These are phyloP conservation scores for Aspergillus carlsbadensis DNA, from an alignment of 495 filamentous ascomycete species.

Conservation along the genomic window DNA sequence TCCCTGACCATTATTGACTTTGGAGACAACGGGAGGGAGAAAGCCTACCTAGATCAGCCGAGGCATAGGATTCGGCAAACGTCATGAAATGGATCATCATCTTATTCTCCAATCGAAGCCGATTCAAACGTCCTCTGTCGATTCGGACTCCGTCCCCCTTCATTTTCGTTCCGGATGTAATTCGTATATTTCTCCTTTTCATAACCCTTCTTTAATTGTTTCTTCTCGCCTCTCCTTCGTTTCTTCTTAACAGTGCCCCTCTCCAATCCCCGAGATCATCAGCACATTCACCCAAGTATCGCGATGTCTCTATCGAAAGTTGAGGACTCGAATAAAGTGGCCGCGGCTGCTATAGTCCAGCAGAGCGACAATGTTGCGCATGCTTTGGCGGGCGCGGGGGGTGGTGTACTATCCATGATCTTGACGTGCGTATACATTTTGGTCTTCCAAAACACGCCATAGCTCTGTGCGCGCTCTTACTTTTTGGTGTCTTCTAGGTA, in stretches of 20 bases:
- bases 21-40: too few relatives aligned
- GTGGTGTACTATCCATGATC: slow-evolving; percentile 92
- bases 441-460: not conserved
- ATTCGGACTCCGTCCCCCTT: not conserved
- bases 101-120: slow-evolving; percentile 25
- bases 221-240: not conserved
- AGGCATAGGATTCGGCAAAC: slow-evolving; percentile 46
- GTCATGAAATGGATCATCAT: slow-evolving; percentile 38
- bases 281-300: not conserved
- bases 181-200: slow-evolving; percentile 17
- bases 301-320: slow-evolving; percentile 43
- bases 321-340: slow-evolving; percentile 35
- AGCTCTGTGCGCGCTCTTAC: too few relatives aligned
- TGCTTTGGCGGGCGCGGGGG: slow-evolving; percentile 82
- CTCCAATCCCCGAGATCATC: not conserved
- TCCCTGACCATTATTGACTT: too few relatives aligned
- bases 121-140: slow-evolving; percentile 34
- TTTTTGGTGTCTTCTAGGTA: slow-evolving; percentile 57
- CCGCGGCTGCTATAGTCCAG: slow-evolving; percentile 50
- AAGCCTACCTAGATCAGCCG: slow-evolving; percentile 32
- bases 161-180: slow-evolving; percentile 8
- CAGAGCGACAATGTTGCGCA: slow-evolving; percentile 92
- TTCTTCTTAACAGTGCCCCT: not conserved
- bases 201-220: slow-evolving; percentile 9
- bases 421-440: slow-evolving; percentile 63